Evolutionary conservation across 1,139 yeast species (phyloP), one percentile per base, ranked within the genome.

Genomic region (Taphrina deformans): DNA sequence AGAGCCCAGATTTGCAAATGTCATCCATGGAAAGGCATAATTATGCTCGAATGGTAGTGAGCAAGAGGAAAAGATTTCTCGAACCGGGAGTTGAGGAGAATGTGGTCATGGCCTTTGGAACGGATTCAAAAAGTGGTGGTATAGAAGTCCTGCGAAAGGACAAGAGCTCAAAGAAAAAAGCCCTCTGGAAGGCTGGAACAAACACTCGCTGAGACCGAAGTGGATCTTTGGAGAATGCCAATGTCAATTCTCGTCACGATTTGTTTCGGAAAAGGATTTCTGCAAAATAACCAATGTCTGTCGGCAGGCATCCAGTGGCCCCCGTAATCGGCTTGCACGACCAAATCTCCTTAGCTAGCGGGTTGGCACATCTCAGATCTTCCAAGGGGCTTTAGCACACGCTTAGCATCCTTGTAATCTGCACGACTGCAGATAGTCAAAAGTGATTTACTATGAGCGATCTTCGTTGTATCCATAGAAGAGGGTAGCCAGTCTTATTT

Each of bases 81-180:
- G 55, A 48, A 33, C 46, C 46, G 12, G 65, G 59, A n/a, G 59
- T 52, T 27, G 65, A 61, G 53, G 65, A 61, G 29, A 50, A 40
- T 29, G 65, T 61, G 52, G 65, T 61, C 46, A 33, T 61, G 51
- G 59, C 65, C 9, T 61, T 61, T 26, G 65, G 65, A 24, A 45
- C 59, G 21, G 63, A 48, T 29, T 59, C 63, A n/a, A 33, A 46
- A 14, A 52, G 59, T 61, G 65, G 65, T 23, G 65, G 65, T n/a
- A 53, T 61, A 23, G 65, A 61, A 53, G 44, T 61, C 12, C 38
- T 61, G 38, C 38, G 65, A 24, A 52, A 55, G 59, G 59, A 61
- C 45, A 52, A 44, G 24, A 35, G 33, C 12, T 29, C 56, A 6
- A 46, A 48, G 12, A 53, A 53, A 38, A 61, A 61, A 46, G 52